phyloP scores from a whole-genome alignment of 768 basidiomycete species.

The Tylopilus subfusipes region DNA sequence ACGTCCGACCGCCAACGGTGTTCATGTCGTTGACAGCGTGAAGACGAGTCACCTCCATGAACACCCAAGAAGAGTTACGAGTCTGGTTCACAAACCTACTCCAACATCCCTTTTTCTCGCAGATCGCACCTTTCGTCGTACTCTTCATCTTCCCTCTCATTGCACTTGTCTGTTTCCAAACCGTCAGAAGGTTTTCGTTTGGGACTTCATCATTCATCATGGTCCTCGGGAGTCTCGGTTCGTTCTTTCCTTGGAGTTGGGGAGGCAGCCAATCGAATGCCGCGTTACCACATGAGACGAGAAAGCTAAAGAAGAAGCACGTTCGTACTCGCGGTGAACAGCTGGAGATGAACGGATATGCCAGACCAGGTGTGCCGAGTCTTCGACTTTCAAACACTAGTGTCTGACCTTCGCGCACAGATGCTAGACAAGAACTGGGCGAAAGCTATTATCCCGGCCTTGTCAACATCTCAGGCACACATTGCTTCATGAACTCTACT shows the following conservation, averaged over 20 bases:
- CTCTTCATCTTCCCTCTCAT: conserved; percentile 44
- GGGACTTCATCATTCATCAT: conserved; percentile 34
- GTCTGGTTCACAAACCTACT: conserved; percentile 38
- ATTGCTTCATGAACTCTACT: conserved; percentile 97
- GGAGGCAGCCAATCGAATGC: conserved; percentile 28
- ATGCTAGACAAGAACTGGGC: conserved; percentile 20
- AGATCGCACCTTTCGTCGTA: conserved; percentile 54
- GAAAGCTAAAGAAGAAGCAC: conserved; percentile 48
- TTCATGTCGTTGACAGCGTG: conserved; percentile 30
- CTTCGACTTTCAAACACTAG: neutral
- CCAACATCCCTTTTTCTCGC: conserved; percentile 44
- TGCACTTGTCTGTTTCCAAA: conserved; percentile 31
- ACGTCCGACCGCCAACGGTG: conserved; percentile 15
- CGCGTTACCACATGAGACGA: conserved; percentile 32
- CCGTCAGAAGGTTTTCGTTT: conserved; percentile 30
- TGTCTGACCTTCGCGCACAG: conserved; percentile 12
- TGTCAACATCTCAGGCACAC: conserved; percentile 92
- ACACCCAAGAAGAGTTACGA: conserved; percentile 39
- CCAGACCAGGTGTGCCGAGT: conserved; percentile 26
- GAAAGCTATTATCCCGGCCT: conserved; percentile 79
- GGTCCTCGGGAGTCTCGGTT: conserved; percentile 58
- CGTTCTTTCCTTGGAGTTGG: conserved; percentile 65
- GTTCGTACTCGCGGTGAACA: conserved; percentile 56
- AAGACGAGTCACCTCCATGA: conserved; percentile 38
- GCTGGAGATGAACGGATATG: conserved; percentile 40